These are phyloP conservation scores for Linaria vulgaris DNA, from an alignment of 257 asterid species.

Conservation along the genomic window DNA sequence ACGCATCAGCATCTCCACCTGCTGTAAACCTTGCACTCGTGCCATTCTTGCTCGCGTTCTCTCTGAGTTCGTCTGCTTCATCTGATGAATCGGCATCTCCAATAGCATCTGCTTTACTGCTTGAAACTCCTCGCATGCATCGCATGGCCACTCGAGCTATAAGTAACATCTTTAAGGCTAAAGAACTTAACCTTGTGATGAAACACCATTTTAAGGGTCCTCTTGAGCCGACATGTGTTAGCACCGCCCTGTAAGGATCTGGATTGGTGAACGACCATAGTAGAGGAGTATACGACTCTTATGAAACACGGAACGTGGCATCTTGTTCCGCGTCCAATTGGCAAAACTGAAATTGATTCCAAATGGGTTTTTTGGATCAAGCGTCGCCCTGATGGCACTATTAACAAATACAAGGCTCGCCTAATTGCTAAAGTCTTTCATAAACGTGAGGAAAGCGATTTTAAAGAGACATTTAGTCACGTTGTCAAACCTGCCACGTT, in stretches of 20 bases:
- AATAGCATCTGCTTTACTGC: too few species aligned
- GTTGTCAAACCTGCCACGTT: background rate
- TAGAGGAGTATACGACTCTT: background rate
- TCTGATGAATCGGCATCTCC: background rate
- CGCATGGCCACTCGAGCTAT: background rate
- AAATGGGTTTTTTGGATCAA: background rate
- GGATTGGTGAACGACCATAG: background rate
- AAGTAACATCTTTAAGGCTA: background rate
- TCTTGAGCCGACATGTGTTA: background rate
- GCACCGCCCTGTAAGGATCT: background rate
- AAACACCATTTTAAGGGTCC: too few species aligned
- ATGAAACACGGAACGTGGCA: background rate
- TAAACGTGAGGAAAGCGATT: background rate
- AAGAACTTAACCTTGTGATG: background rate
- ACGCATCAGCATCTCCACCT: too few species aligned
- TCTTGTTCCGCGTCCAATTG: background rate
- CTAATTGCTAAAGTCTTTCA: background rate
- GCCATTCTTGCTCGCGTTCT: too few species aligned
- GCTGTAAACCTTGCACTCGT: too few species aligned
- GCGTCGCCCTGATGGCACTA: background rate
- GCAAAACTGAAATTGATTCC: background rate
- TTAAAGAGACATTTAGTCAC: background rate
- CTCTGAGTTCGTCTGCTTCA: too few species aligned
- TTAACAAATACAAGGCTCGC: constrained; percentile 2
- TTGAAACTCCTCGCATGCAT: background rate